These are phyloP conservation scores for Auricularia heimuer DNA, from an alignment of 768 basidiomycete species.

Conservation along the genomic window DNA sequence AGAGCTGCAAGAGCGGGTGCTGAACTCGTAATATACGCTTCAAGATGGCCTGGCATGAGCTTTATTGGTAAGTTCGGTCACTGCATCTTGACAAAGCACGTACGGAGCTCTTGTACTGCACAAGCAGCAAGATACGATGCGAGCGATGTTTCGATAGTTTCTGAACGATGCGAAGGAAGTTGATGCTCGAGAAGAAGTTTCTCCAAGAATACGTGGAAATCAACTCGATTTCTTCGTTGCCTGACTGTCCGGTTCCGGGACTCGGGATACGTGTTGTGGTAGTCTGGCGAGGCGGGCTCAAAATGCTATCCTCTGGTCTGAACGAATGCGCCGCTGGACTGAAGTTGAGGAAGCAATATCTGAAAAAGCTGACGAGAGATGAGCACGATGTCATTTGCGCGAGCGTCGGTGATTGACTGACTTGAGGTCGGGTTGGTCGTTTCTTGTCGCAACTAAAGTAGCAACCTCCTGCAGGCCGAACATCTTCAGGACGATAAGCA, in stretches of 20 bases:
- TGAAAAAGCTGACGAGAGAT: slow-evolving; percentile 70
- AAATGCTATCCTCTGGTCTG: slow-evolving; percentile 56
- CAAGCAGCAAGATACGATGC: slow-evolving; percentile 90
- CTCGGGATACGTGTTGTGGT: slow-evolving; percentile 45
- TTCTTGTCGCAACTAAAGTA: slow-evolving; percentile 72
- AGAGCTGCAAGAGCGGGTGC: slow-evolving; percentile 88
- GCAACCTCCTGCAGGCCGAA: slow-evolving; percentile 94
- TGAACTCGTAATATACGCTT: slow-evolving; percentile 91
- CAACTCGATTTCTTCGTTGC: slow-evolving; percentile 82
- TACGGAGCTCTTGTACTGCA: slow-evolving; percentile 97
- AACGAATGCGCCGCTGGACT: slow-evolving; percentile 52
- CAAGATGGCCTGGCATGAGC: slow-evolving; percentile 66
- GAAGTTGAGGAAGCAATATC: slow-evolving; percentile 76
- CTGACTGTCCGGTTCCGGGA: slow-evolving; percentile 46
- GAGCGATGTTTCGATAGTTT: slow-evolving; percentile 92
- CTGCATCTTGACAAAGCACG: slow-evolving; percentile 18
- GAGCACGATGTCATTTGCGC: neutral
- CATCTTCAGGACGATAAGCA: slow-evolving; percentile 92
- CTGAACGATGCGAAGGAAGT: slow-evolving; percentile 96
- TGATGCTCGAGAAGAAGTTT: slow-evolving; percentile 95
- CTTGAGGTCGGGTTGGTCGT: slow-evolving; percentile 84
- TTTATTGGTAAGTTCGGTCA: neutral
- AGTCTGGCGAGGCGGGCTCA: slow-evolving; percentile 49
- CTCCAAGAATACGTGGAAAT: slow-evolving; percentile 94
- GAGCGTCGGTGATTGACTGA: slow-evolving; percentile 23